These are phyloP conservation scores for Lichtheimia ornata DNA, from an alignment of 371 early-diverging fungal genomes.

Conservation along the genomic window DNA sequence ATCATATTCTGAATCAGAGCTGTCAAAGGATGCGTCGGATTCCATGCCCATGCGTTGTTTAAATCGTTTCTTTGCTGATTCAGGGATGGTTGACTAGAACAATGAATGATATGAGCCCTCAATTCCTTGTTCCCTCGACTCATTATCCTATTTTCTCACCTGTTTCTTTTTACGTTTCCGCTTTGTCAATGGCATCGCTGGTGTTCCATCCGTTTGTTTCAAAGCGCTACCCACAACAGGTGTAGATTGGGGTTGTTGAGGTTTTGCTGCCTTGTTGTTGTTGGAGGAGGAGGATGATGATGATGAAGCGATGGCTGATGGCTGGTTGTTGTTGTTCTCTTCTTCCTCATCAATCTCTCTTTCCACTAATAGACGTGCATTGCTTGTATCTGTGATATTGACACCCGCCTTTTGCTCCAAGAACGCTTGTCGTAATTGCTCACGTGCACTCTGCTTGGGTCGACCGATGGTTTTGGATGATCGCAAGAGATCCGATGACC, in stretches of 20 bases:
- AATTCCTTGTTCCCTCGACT: neutral
- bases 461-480: constrained; percentile 82
- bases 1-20: constrained; percentile 68
- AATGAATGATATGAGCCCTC: neutral
- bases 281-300: constrained; percentile 14
- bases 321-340: neutral
- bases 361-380: constrained; percentile 51
- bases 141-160: constrained; percentile 8
- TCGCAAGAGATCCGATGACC: constrained; percentile 74
- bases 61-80: constrained; percentile 39
- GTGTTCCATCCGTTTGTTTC: constrained; percentile 35
- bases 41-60: constrained; percentile 55
- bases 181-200: constrained; percentile 30
- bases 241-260: constrained; percentile 4
- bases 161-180: constrained; percentile 53
- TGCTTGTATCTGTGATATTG: constrained; percentile 46
- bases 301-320: constrained; percentile 1
- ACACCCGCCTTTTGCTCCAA: constrained; percentile 75
- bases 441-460: constrained; percentile 67
- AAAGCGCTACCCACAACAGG: constrained; percentile 51
- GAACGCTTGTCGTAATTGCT: constrained; percentile 73
- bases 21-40: constrained; percentile 65
- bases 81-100: constrained; percentile 45
- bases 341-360: constrained; percentile 34
- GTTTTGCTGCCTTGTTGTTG: neutral